Conservation (phyloP, 331 rosid genomes). For the Quercus tomentella region DNA sequence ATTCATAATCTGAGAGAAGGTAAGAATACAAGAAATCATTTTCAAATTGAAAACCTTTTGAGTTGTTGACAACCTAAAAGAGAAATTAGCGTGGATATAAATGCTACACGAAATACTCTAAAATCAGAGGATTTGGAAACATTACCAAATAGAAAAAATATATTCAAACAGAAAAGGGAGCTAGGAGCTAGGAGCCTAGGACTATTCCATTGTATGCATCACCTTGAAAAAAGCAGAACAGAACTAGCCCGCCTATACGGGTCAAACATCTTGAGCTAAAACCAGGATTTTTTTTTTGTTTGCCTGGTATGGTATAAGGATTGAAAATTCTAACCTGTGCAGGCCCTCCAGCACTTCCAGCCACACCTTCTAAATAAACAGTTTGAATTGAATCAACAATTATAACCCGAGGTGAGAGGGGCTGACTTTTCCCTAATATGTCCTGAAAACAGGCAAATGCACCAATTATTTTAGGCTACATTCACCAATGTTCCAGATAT, state of each 20-base stretch:
- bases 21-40: background rate
- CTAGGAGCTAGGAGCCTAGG: background rate
- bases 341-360: constrained; percentile 79
- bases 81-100: background rate
- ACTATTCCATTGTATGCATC: background rate
- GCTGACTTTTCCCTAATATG: constrained; percentile 60
- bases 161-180: background rate
- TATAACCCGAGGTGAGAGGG: constrained; percentile 63
- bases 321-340: constrained; percentile 48
- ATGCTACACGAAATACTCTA: background rate
- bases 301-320: background rate
- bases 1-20: background rate
- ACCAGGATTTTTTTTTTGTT: background rate
- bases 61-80: background rate
- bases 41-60: background rate
- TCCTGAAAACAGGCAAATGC: constrained; percentile 52
- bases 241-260: background rate
- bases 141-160: background rate
- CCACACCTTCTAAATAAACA: constrained; percentile 59
- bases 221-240: background rate
- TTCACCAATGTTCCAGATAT: background rate
- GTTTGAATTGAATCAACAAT: constrained; percentile 93
- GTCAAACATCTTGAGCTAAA: constrained; percentile 10
- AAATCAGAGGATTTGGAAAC: background rate
- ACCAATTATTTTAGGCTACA: background rate